Evolutionary conservation across 306 rosid species (phyloP).

Genomic region (Rubus idaeus): DNA sequence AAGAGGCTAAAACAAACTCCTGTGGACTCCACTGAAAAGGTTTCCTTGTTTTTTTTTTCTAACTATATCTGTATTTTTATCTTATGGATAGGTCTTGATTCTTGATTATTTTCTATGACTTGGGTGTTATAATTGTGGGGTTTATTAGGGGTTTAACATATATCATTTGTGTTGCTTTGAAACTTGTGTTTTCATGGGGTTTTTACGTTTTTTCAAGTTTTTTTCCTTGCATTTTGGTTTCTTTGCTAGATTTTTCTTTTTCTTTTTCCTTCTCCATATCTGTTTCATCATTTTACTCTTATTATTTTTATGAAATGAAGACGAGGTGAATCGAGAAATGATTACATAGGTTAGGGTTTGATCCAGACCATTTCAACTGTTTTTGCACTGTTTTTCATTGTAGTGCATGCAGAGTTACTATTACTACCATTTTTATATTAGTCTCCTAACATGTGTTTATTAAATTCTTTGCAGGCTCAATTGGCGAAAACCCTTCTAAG

Average conservation of each 20-base stretch:
- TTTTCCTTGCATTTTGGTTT: too few species aligned
- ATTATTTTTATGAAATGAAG: background rate
- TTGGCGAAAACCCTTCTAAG: conserved; percentile 6
- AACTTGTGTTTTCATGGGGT: background rate
- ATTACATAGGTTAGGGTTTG: background rate
- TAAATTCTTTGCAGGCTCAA: conserved; percentile 15
- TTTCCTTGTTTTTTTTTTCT: background rate
- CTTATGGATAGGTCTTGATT: background rate
- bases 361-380: too few species aligned
- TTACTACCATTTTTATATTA: background rate
- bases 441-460: background rate
- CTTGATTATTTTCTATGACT: background rate
- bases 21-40: background rate
- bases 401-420: background rate
- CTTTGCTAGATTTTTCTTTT: background rate
- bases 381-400: background rate
- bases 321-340: background rate
- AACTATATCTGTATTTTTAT: background rate
- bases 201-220: too few species aligned
- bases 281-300: background rate
- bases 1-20: conserved; percentile 17
- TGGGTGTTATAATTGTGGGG: background rate
- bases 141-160: background rate
- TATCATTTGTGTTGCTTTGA: background rate
- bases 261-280: background rate